These are phyloP conservation scores for Leishmania gerbilli DNA, from an alignment of 208 protist genomes.

Conservation along the genomic window DNA sequence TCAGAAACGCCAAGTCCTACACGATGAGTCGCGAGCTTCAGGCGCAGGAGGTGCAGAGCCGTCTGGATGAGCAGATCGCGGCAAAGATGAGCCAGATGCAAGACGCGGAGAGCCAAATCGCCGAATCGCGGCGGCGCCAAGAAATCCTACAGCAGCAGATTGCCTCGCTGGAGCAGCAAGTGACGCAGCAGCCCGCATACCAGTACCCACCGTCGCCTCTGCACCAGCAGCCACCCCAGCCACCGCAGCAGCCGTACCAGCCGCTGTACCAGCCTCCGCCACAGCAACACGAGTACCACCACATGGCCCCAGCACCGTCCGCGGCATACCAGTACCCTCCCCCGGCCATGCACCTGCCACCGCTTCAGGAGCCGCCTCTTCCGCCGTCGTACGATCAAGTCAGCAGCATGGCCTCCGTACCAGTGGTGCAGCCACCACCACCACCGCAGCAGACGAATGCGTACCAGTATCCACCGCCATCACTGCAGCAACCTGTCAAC, in stretches of 20 bases:
- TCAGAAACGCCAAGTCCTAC: constrained; percentile 67
- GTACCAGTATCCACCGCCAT: constrained; percentile 30
- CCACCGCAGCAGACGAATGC: constrained; percentile 2
- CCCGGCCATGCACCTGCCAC: background rate
- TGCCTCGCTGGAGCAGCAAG: constrained; percentile 24
- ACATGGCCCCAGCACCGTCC: background rate
- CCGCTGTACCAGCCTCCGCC: constrained; percentile 8
- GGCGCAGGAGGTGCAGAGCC: constrained; percentile 56
- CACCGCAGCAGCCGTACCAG: background rate
- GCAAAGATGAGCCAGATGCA: constrained; percentile 74
- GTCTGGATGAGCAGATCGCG: constrained; percentile 74
- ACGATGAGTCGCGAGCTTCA: constrained; percentile 53
- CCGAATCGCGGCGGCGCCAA: constrained; percentile 45
- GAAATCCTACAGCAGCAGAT: constrained; percentile 42
- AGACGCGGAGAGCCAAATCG: constrained; percentile 38
- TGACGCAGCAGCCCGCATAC: background rate
- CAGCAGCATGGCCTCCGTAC: constrained; percentile 4
- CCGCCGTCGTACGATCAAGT: constrained; percentile 35
- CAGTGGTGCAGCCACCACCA: constrained; percentile 1
- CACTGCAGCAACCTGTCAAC: background rate
- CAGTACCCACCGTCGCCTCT: constrained; percentile 1
- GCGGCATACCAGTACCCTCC: constrained; percentile 5
- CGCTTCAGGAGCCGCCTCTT: background rate
- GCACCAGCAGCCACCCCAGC: background rate
- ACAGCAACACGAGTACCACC: constrained; percentile 5